These are phyloP conservation scores for Hordeum pubiflorum DNA, from an alignment of 202 grass and related monocot genomes.

Conservation along the genomic window DNA sequence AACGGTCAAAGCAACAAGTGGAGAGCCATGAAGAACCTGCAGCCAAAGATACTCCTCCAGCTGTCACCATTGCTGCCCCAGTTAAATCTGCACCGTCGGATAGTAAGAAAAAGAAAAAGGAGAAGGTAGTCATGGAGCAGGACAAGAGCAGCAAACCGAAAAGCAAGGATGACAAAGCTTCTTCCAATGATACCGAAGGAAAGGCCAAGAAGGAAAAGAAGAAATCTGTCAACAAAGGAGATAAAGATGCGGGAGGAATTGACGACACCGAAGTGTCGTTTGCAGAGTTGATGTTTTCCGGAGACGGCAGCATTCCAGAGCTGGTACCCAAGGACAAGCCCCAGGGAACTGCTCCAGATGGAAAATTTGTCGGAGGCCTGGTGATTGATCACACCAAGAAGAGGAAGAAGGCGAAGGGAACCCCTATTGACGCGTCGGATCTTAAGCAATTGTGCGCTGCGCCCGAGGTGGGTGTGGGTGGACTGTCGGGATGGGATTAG, in stretches of 20 bases:
- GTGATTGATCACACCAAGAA: constrained; percentile 76
- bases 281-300: constrained; percentile 47
- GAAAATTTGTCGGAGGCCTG: constrained; percentile 33
- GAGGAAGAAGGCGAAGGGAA: constrained; percentile 41
- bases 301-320: constrained; percentile 17
- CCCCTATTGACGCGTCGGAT: constrained; percentile 17
- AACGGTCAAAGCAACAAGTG: constrained; percentile 24
- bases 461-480: constrained; percentile 52
- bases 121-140: constrained; percentile 12
- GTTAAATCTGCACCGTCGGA: neutral
- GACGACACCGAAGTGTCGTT: constrained; percentile 61
- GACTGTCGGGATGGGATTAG: constrained; percentile 55
- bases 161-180: constrained; percentile 27
- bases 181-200: neutral
- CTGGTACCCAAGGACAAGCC: constrained; percentile 7
- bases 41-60: neutral
- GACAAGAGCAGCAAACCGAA: constrained; percentile 26
- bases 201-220: constrained; percentile 42
- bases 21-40: constrained; percentile 6
- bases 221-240: constrained; percentile 29
- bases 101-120: constrained; percentile 32
- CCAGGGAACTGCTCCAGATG: constrained; percentile 19
- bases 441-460: constrained; percentile 41
- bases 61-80: neutral
- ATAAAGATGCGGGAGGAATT: constrained; percentile 36